Evolutionary conservation across 176 grass and related monocot genomes (phyloP), one percentile per base, ranked within the genome.

Genomic region (Secale cereale): DNA sequence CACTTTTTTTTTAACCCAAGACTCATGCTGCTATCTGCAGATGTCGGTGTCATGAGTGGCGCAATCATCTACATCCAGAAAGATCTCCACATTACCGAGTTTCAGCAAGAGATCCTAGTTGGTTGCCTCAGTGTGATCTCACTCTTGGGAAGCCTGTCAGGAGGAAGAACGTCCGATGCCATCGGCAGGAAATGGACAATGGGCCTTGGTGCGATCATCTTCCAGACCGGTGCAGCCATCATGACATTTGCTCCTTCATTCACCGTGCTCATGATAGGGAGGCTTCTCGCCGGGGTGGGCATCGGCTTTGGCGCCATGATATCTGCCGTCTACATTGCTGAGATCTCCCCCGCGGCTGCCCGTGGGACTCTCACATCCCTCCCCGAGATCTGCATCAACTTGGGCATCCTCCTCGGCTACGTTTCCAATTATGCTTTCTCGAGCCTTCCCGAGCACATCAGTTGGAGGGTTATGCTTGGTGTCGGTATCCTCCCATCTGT

Each of bases 381-480:
- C 59, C 90, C 92, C 20, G 95, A 97, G 86, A 94, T 97, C 59
- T 97, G 87, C 86, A 97, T 97, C 67, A 97, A 97, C 69, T 4
- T 97, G 3, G 95, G 95, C 54, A 97, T 97, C 63, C 93, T 97
- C 65, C 90, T 97, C 1, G 95, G 95, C 29, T 97, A 97, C 61
- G 83, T 97, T 67, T 97, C 92, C 36, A 97, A 97, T 78, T 97
- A 97, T 83, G 95, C 92, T 12, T 94, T 97, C 60, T 94, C 92
- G 0, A 87, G 91, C 79, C 81, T 97, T 33, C 91, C 95, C 12
- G 86, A 93, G 50, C 92, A 94, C 76, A 94, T 94, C 48, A 97
- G 84, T 65, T 97, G 95, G 95, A 97, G 95, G 87, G 91, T 97
- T 59, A 94, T 97, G 95, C 90, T 97, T 57, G 95, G 95, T 30